These are phyloP conservation scores for Fomitopsis pinicola DNA, from an alignment of 1,284 basidiomycete genomes.

Conservation along the genomic window DNA sequence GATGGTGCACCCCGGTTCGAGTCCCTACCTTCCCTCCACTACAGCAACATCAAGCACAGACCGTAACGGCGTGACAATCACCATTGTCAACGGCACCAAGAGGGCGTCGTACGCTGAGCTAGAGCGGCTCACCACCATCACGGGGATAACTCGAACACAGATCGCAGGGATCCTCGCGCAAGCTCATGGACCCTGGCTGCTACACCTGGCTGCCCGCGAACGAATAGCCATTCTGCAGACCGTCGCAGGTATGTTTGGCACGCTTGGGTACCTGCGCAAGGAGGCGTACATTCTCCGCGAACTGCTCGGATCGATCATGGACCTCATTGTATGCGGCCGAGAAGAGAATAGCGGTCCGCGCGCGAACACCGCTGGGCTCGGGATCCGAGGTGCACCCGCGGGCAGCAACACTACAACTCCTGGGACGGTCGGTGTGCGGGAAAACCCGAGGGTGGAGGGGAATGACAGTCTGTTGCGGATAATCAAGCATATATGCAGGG, in stretches of 20 bases:
- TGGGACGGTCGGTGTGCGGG: slow-evolving; percentile 62
- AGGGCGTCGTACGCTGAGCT: slow-evolving; percentile 38
- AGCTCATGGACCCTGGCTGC: slow-evolving; percentile 81
- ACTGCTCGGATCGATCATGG: slow-evolving; percentile 74
- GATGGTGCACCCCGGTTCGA: slow-evolving; percentile 62
- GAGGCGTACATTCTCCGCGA: slow-evolving; percentile 85
- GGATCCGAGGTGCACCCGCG: slow-evolving; percentile 36
- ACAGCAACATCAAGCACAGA: slow-evolving; percentile 28
- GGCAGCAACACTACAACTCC: slow-evolving; percentile 27
- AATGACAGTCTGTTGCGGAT: slow-evolving; percentile 76
- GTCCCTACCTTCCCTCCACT: slow-evolving; percentile 45
- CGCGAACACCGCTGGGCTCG: slow-evolving; percentile 38
- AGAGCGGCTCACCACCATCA: slow-evolving; percentile 60
- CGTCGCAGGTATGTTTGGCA: slow-evolving; percentile 71
- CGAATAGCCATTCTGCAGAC: slow-evolving; percentile 68
- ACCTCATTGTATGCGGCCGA: slow-evolving; percentile 74
- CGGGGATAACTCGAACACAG: slow-evolving; percentile 63
- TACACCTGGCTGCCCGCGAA: slow-evolving; percentile 74
- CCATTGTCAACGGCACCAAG: slow-evolving; percentile 5
- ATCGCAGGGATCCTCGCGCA: slow-evolving; percentile 64
- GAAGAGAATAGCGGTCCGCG: slow-evolving; percentile 48
- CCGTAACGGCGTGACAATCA: slow-evolving; percentile 6
- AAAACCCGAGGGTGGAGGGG: slow-evolving; percentile 70
- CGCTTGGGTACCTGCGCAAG: slow-evolving; percentile 78
- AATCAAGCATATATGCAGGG: slow-evolving; percentile 68